Base-by-base conservation (phyloP, 2,329 filamentous ascomycete species). In the Paecilomyces niveus region DNA sequence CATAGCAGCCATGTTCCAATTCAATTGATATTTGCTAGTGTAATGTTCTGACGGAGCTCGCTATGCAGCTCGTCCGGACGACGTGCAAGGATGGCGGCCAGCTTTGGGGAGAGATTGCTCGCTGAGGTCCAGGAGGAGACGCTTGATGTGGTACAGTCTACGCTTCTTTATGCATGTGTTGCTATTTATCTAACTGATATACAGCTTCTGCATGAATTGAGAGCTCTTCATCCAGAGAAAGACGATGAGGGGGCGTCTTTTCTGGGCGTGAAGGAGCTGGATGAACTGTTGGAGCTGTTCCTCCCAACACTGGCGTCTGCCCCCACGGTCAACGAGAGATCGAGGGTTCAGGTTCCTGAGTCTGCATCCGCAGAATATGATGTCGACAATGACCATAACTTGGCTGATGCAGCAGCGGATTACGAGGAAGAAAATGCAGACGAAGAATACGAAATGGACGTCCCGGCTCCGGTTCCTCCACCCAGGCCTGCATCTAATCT, bases 101-200 rank as follows among this genome's bases (percentile, higher is more conserved):
- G 61, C 57, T 74, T 84, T 62, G 84, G 84, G 52, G 78, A 76
- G 67, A 80, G 73, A 65, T 72, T 86, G 68, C 72, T 86, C 58
- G 72, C 67, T 53, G 79, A 82, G 64, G 75, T 83, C 57, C 73
- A 78, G 59, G 77, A 80, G 64, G 74, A 79, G 63, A 69, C 72
- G 55, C 68, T 84, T 57, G 75, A 80, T 62, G 76, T 83, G 75
- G 83, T 84, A 65, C 63, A 70, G 71, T 54, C 51, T 39, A 51
- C 53, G 55, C n/a, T 29, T 54, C 32, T 56, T 31, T 15, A 52
- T 22, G 56, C 50, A 53, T 31, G 31, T 24, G 21, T 50, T 60
- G 52, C 54, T 21, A n/a, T 13, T 26, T 9, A 56, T 8, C 59
- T 64, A 26, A 62, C 9, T 7, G 26, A 3, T 24, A 52, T 33